Conservation (phyloP, 768 basidiomycete species). For the Suillus subluteus region DNA sequence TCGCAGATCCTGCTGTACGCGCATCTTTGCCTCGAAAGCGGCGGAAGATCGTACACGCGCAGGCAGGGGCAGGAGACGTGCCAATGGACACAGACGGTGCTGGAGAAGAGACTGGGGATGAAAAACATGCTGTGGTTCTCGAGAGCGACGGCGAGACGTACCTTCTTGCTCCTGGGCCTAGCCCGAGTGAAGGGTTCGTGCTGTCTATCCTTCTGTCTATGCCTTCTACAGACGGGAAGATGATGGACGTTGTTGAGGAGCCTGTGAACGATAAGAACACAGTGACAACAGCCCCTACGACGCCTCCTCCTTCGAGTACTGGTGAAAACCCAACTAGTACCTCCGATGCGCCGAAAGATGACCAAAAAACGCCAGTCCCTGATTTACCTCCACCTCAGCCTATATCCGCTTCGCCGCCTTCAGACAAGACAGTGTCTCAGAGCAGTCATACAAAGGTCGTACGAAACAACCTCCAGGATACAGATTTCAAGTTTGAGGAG, state of each 20-base stretch:
- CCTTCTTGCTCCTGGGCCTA: slow-evolving; percentile 21
- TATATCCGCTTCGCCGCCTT: not conserved
- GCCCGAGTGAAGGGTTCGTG: slow-evolving; percentile 9
- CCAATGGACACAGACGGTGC: slow-evolving; percentile 17
- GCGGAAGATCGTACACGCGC: slow-evolving; percentile 23
- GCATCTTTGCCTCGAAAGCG: slow-evolving; percentile 28
- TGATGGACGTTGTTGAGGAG: not conserved
- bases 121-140: slow-evolving; percentile 25
- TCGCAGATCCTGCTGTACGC: slow-evolving; percentile 19
- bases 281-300: not conserved
- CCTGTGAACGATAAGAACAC: not conserved
- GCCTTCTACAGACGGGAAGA: not conserved
- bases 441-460: slow-evolving; percentile 13
- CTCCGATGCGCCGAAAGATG: not conserved
- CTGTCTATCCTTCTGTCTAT: slow-evolving; percentile 3
- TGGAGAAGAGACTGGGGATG: slow-evolving; percentile 14
- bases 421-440: not conserved
- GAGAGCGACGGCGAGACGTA: slow-evolving; percentile 28
- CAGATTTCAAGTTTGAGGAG: slow-evolving; percentile 27
- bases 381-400: not conserved
- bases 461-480: slow-evolving; percentile 22
- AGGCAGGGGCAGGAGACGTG: slow-evolving; percentile 12
- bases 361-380: not conserved
- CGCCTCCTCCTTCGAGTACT: not conserved
- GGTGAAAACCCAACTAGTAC: not conserved